A percentile compares a stretch with the other conserved stretches of the same genome.
Evolutionary conservation across 345 rosid species (phyloP).

Genomic region (Populus simonii): DNA sequence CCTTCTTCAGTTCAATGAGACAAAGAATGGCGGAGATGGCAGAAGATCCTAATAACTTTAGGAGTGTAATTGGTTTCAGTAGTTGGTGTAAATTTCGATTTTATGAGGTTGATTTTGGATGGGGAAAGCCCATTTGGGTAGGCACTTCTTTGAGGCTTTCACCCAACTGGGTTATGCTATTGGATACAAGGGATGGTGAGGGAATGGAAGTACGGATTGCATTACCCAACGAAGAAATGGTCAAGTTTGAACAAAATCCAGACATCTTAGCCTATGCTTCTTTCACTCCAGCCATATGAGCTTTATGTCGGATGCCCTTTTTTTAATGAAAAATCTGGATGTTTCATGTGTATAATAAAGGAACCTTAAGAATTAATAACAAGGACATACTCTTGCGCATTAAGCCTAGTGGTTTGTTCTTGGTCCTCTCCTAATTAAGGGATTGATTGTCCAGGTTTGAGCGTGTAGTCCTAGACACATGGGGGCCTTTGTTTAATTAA

Average conservation of each 20-base stretch:
- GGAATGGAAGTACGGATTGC: slow-evolving; percentile 36
- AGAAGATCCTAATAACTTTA: no score
- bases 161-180: slow-evolving; percentile 1
- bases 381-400: no score
- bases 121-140: slow-evolving; percentile 35
- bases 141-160: slow-evolving; percentile 2
- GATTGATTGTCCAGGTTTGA: no score
- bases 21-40: no score
- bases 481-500: no score
- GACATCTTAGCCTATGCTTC: slow-evolving; percentile 22
- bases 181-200: slow-evolving; percentile 16
- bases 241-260: slow-evolving; percentile 16
- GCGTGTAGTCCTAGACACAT: no score
- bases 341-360: no score
- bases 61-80: slow-evolving; percentile 1
- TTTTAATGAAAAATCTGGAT: no score
- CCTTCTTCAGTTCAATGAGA: neutral
- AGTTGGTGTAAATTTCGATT: slow-evolving; percentile 32
- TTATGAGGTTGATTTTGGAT: slow-evolving; percentile 32
- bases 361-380: no score
- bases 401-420: no score
- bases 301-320: no score
- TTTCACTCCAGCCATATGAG: neutral
- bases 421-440: no score
- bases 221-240: slow-evolving; percentile 20